These are phyloP conservation scores for Dissophora ornata DNA, from an alignment of 192 early-diverging fungal genomes.

Conservation along the genomic window DNA sequence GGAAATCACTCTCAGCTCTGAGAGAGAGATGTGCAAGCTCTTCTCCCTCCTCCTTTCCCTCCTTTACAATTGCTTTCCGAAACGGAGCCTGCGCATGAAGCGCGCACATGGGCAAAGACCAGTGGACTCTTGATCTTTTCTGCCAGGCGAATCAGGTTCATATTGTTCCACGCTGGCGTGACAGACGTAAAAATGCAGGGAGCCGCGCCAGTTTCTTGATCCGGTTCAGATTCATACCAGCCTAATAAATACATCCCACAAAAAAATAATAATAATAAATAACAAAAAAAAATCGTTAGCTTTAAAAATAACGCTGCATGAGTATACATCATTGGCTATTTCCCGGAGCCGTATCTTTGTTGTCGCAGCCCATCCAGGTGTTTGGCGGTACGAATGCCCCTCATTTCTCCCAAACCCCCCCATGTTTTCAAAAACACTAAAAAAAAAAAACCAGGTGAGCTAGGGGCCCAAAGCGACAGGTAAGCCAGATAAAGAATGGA, in stretches of 20 bases:
- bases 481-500: too few relatives aligned
- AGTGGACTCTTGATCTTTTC: conserved; percentile 79
- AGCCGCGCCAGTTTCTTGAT: conserved; percentile 48
- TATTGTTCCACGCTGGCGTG: conserved; percentile 85
- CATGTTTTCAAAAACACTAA: too few relatives aligned
- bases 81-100: conserved; percentile 76
- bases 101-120: conserved; percentile 86
- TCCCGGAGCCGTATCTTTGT: too few relatives aligned
- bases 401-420: too few relatives aligned
- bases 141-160: conserved; percentile 77
- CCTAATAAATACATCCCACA: neutral
- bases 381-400: too few relatives aligned
- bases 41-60: neutral
- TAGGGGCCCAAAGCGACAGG: too few relatives aligned
- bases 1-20: too few relatives aligned
- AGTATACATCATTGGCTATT: too few relatives aligned
- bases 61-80: conserved; percentile 78
- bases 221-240: conserved; percentile 71
- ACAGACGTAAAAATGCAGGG: conserved; percentile 86
- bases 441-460: too few relatives aligned
- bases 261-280: neutral
- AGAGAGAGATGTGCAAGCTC: too few relatives aligned
- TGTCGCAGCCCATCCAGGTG: too few relatives aligned
- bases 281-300: neutral
- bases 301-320: too few relatives aligned